Base-by-base conservation (phyloP, 345 rosid genomes). In the Eucalyptus paniculata region DNA sequence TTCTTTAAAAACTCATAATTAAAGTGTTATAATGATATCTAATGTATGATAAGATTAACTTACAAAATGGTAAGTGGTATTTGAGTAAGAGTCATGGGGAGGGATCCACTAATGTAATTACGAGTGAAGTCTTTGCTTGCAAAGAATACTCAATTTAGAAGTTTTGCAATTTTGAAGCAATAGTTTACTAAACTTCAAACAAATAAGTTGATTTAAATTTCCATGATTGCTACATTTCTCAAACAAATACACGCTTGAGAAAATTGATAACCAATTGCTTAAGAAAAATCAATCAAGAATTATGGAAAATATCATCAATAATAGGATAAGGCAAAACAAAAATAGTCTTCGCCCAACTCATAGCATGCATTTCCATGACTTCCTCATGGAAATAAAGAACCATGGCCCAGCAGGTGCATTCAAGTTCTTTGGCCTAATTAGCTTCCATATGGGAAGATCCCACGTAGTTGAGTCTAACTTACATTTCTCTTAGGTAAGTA, bases 31-130 rank as follows among this genome's bases (percentile, higher is more conserved):
- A 26, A 82, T 19, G 50, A 47, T 82, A 47, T 42, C 30, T 40
- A 12, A 26, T 40, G 86, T 37, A 47, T 8, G 6, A 19, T 82
- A 19, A 37, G 30, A 82, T 47, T 34, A 44, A 89, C 94, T 94
- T 95, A 97, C 99, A 96, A 30, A 82, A 1, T 91, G 15, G 72
- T 81, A 83, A 97, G 96, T 4, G 95, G 93, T 32, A 96, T 94
- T 82, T 32, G 91, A 86, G 94, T 92, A 86, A 97, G 89, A 37
- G 91, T 94, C 21, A 65, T 40, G 18, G 99, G 99, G 56, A 97
- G 92, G 40, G 98, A 77, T 91, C 99, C 99, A 89, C 56, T 95
- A 86, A 97, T 83, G 86, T 91, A 95, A 93, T 97, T 97, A 87
- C 95, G 95, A 37, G 92, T 85, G 56, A 97, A 94, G 92, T 97